Conservation (phyloP, 345 rosid genomes). For the Syzygium grande region DNA sequence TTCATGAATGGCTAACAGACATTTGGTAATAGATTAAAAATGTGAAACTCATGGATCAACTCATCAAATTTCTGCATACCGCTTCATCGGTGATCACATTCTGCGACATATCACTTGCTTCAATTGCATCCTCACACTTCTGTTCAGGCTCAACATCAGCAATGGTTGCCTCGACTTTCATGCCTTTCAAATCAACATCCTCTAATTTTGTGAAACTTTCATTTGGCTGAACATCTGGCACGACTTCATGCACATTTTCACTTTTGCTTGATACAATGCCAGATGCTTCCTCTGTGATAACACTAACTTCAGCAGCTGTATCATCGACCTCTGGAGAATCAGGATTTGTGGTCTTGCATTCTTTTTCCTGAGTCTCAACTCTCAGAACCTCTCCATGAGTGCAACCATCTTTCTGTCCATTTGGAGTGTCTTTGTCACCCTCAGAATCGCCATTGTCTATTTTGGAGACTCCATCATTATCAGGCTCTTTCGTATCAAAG, state of each 20-base stretch:
- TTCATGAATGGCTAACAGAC: neutral
- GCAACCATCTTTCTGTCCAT: neutral
- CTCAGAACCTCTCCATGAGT: neutral
- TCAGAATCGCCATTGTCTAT: neutral
- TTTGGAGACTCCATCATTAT: neutral
- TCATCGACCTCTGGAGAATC: neutral
- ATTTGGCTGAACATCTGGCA: neutral
- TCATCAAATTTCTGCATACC: neutral
- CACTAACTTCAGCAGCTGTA: neutral
- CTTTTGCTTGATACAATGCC: neutral
- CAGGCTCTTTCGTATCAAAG: neutral
- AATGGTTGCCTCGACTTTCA: neutral
- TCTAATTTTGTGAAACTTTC: neutral
- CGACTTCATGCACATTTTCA: neutral
- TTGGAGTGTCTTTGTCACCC: neutral
- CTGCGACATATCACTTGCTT: neutral
- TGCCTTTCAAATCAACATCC: neutral
- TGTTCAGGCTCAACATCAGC: neutral
- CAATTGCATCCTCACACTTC: neutral
- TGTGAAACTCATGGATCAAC: neutral
- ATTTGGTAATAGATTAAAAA: neutral
- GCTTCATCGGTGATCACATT: neutral
- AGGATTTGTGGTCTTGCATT: neutral
- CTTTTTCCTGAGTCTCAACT: neutral
- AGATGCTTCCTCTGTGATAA: neutral